Evolutionary conservation across 495 filamentous ascomycete genomes (phyloP).

Genomic region (Hyaloscypha bicolor): DNA sequence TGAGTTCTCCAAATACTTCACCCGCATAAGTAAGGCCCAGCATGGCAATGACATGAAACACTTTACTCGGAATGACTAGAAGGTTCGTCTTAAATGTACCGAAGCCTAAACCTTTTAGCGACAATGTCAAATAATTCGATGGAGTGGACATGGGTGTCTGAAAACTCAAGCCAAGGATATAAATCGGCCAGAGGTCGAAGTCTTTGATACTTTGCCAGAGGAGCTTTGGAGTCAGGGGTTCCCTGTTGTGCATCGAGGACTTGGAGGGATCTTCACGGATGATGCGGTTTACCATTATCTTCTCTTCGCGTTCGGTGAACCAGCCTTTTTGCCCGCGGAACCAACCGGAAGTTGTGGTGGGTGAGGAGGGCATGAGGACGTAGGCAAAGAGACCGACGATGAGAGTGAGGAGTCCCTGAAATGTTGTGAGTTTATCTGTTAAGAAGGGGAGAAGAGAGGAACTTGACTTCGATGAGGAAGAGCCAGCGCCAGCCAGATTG

Average conservation of each 20-base stretch:
- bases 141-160: slow-evolving; percentile 56
- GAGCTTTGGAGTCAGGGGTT: slow-evolving; percentile 58
- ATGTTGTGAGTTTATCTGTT: slow-evolving; percentile 30
- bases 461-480: slow-evolving; percentile 53
- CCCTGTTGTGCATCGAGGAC: slow-evolving; percentile 53
- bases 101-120: slow-evolving; percentile 62
- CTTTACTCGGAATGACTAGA: slow-evolving; percentile 64
- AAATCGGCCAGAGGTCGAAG: slow-evolving; percentile 68
- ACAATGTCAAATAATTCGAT: slow-evolving; percentile 62
- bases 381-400: slow-evolving; percentile 65
- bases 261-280: slow-evolving; percentile 74
- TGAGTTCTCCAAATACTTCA: slow-evolving; percentile 52
- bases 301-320: slow-evolving; percentile 68
- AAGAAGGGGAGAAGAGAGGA: slow-evolving; percentile 7
- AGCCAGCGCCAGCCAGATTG: slow-evolving; percentile 77
- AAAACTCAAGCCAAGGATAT: slow-evolving; percentile 55
- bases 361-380: slow-evolving; percentile 71
- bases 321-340: slow-evolving; percentile 72
- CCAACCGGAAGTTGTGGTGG: slow-evolving; percentile 65
- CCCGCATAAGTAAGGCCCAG: slow-evolving; percentile 24
- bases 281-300: slow-evolving; percentile 73
- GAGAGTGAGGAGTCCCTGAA: slow-evolving; percentile 57
- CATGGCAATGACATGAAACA: slow-evolving; percentile 47
- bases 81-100: slow-evolving; percentile 70
- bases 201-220: slow-evolving; percentile 63